Evolutionary conservation across 257 asterid species (phyloP), one percentile per base, ranked within the genome.

Genomic region (Lavandula angustifolia): DNA sequence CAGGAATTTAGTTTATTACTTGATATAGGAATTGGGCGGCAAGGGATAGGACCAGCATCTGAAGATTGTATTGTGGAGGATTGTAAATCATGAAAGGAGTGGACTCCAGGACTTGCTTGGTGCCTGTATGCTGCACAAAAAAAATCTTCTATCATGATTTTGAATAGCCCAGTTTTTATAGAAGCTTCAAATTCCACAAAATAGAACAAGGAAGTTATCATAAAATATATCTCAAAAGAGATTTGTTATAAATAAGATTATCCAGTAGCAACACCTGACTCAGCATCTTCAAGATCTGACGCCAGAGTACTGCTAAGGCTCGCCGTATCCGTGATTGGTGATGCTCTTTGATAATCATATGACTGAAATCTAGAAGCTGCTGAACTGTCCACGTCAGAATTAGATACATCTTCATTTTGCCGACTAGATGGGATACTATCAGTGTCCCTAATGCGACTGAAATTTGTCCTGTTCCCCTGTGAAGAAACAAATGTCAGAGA

Each of bases 201-300:
- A 69, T n/a, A 42, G 43, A 32, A 68, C 41, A 22, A n/a, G n/a
- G n/a, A n/a, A n/a, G n/a, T n/a, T n/a, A n/a, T 16, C 13, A 53
- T 34, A 16, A 33, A 32, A 48, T 54, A 51, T 37, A 7, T 43
- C 50, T 5, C 57, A 43, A 54, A 2, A 52, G 18, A 35, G n/a
- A 72, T 18, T 9, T 31, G 58, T 41, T 35, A 43, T 56, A 14
- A 56, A 48, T 13, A 56, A 43, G 56, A 37, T 56, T 29, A 48
- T 62, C 54, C 70, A 67, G 71, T 13, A 74, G 47, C 9, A 66
- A 65, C 59, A 92, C 98, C 98, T 89, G 96, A 92, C 77, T 92
- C 89, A 61, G 95, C 89, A 76, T 92, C 98, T 85, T 87, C 98
- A 76, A 67, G 77, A 68, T 89, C 98, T 38, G 95, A 80, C 61